Evolutionary conservation across 257 asterid genomes (phyloP), one percentile per base, ranked within the genome.

Genomic region (Ilex asprella): DNA sequence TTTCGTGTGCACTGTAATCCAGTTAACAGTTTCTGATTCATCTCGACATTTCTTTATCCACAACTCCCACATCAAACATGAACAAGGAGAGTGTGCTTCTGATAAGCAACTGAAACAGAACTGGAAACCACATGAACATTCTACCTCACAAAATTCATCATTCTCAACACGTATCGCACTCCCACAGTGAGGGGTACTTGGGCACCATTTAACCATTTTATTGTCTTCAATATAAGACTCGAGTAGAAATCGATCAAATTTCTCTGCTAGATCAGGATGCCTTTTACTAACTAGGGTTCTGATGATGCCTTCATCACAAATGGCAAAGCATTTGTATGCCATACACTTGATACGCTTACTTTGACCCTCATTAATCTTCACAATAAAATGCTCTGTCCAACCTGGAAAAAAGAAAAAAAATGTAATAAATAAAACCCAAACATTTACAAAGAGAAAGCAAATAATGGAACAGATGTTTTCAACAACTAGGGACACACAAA

Each of bases 181-280:
- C 70, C 99, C 99, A 79, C 99, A 93, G 67, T 93, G 97, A n/a
- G 99, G 99, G 55, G 73, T 60, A 63, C 99, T 93, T 16, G 97
- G 97, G 70, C 97, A 93, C 99, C 99, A 93, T 70, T 93, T 87
- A 39, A 93, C 97, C 97, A 84, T 93, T 73, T 77, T 89, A 73
- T 93, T 93, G 81, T 93, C 99, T 77, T 89, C 99, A 59, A 93
- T 89, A 71, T 93, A 93, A 2, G 99, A 93, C 79, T 93, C 99
- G 15, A 89, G 91, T 59, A 93, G 95, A 79, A 93, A 89, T 10
- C 94, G 74, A 50, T 93, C 99, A 78, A 93, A 89, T 63, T 89
- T 93, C 75, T 84, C 94, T 1, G 94, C 97, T 67, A 93, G 78
- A 72, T 81, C 96, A 44, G 88, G 94, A 54, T 79, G 78, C 59